Base-by-base conservation (phyloP, 2,329 filamentous ascomycete species). In the Trichophyton verrucosum region DNA sequence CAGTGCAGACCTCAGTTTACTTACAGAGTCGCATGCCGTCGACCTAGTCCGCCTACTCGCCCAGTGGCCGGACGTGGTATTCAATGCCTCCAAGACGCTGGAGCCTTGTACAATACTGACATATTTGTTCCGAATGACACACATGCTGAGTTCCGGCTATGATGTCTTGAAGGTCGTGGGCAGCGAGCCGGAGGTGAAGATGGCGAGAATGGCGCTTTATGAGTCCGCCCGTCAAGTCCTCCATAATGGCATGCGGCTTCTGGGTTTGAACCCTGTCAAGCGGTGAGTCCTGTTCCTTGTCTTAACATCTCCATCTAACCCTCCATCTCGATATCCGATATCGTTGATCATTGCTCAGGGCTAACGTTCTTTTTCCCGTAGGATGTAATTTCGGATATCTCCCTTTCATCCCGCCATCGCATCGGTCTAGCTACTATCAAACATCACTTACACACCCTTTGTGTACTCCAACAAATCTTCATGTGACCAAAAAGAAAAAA, bases 51-150 rank as follows among this genome's bases (percentile, higher is more conserved):
- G 85, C 6, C 74, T 82, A 58, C 74, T 88, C 53, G 77, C 84
- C 0, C 80, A 84, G 61, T 88, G 83, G 75, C 85, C 85, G 0
- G 86, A 88, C 62, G 80, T 84, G 1, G 80, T 86, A 44, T 68
- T 81, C 63, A 82, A 85, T 62, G 85, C 85, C 0, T 75, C 81
- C 70, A 86, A 82, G 74, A 86, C 82, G 0, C 79, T 85, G n/a
- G 86, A 88, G 67, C 84, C 85, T 0, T 79, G 83, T 1, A 85
- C 83, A 0, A 79, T 87, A n/a, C 74, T 87, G 30, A 82, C 79
- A 1, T 88, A 87, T 67, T 73, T 88, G 51, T 86, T 86, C 77
- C 82, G 82, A 73, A 84, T 86, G 80, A 81, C 82, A 15, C 83
- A 86, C 71, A 75, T 79, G 65, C 71, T 86, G 60, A 83, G 79